Evolutionary conservation across 257 asterid species (phyloP).

Genomic region (Solanum dulcamara): DNA sequence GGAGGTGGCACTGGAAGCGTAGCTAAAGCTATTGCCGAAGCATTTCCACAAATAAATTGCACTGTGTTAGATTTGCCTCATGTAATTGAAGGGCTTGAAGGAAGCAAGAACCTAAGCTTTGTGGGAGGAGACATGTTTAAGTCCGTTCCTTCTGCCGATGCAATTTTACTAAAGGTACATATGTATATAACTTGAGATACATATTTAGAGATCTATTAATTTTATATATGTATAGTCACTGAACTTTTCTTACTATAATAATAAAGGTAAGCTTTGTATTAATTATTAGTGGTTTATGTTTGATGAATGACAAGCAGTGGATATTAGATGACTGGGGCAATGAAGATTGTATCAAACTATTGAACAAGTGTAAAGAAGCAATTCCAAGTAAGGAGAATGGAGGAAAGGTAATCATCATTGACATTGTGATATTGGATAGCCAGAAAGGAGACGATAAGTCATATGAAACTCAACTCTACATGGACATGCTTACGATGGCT

Average conservation of each 20-base stretch:
- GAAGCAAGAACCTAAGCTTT: not conserved
- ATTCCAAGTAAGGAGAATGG: conserved; percentile 3
- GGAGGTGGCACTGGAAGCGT: not conserved
- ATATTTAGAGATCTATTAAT: too few species aligned
- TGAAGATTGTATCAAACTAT: not conserved
- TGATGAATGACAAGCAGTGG: too few species aligned
- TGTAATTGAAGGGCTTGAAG: conserved; percentile 1
- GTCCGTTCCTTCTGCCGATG: conserved; percentile 14
- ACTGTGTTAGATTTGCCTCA: conserved; percentile 2
- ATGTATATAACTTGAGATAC: too few species aligned
- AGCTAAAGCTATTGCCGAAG: not conserved
- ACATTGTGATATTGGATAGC: not conserved
- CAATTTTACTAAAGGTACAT: conserved; percentile 9
- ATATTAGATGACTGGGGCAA: not conserved
- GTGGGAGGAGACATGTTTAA: conserved; percentile 8
- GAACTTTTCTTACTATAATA: too few species aligned
- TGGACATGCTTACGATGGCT: too few species aligned
- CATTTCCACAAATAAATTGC: conserved; percentile 4
- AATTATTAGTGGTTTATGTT: too few species aligned
- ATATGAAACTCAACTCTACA: too few species aligned
- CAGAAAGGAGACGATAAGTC: too few species aligned
- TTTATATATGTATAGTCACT: not conserved
- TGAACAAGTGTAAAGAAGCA: conserved; percentile 11
- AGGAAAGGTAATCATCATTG: conserved; percentile 8
- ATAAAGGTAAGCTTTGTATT: not conserved